Evolutionary conservation across 805 yeast species (phyloP).

Genomic region (Brettanomyces naardenensis): DNA sequence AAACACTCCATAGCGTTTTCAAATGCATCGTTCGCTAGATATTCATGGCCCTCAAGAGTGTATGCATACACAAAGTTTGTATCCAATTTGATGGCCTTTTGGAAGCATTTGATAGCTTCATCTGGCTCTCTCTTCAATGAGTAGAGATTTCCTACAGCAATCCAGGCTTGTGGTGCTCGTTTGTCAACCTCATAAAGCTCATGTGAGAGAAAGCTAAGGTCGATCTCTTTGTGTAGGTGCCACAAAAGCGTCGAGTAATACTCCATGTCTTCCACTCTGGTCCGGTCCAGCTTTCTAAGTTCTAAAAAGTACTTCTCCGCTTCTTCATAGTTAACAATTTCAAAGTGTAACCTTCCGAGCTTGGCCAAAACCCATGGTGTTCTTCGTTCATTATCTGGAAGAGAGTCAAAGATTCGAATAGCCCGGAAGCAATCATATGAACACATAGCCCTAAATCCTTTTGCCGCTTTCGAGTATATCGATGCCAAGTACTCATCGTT

Average conservation of each 20-base stretch:
- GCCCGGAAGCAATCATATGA: slow-evolving; percentile 77
- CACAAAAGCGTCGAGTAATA: slow-evolving; percentile 82
- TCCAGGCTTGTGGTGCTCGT: slow-evolving; percentile 80
- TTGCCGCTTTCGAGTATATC: slow-evolving; percentile 48
- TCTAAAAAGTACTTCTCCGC: slow-evolving; percentile 55
- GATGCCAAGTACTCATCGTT: slow-evolving; percentile 35
- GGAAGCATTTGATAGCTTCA: slow-evolving; percentile 83
- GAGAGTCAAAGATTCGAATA: slow-evolving; percentile 52
- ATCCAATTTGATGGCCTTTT: slow-evolving; percentile 56
- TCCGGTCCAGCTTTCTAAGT: slow-evolving; percentile 64
- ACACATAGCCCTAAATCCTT: slow-evolving; percentile 50
- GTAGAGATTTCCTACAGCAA: slow-evolving; percentile 81
- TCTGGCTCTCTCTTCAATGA: slow-evolving; percentile 79
- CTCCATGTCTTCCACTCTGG: slow-evolving; percentile 84
- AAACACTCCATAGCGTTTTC: slow-evolving; percentile 83
- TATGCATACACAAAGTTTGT: slow-evolving; percentile 77
- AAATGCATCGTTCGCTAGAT: slow-evolving; percentile 78
- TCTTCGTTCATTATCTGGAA: slow-evolving; percentile 55
- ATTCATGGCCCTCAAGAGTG: slow-evolving; percentile 92
- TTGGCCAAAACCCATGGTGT: slow-evolving; percentile 84
- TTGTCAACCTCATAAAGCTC: slow-evolving; percentile 62
- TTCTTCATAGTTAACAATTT: slow-evolving; percentile 76
- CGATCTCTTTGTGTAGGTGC: slow-evolving; percentile 81
- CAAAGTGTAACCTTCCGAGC: slow-evolving; percentile 77
- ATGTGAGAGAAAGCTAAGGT: slow-evolving; percentile 73